These are phyloP conservation scores for Geotrichum macrosporum DNA, from an alignment of 1,139 yeast species.

Conservation along the genomic window DNA sequence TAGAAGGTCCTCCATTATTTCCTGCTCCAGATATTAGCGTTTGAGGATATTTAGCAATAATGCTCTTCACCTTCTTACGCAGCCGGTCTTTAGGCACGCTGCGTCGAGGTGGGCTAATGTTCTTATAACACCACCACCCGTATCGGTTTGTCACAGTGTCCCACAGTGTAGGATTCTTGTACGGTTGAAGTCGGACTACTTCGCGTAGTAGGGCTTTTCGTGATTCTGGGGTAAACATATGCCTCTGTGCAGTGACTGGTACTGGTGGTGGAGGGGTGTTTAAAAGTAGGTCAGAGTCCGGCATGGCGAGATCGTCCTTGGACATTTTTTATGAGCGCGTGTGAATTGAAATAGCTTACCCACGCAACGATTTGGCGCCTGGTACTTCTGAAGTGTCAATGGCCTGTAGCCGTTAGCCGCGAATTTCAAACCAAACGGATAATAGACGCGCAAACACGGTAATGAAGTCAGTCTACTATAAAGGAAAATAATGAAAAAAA, in stretches of 20 bases:
- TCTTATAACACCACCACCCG: constrained; percentile 23
- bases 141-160: constrained; percentile 22
- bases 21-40: neutral
- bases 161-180: constrained; percentile 22
- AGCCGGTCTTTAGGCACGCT: constrained; percentile 22
- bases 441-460: too few relatives aligned
- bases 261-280: constrained; percentile 19
- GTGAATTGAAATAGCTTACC: too few relatives aligned
- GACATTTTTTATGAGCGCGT: neutral
- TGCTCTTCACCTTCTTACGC: constrained; percentile 22
- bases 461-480: too few relatives aligned
- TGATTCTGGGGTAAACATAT: constrained; percentile 21
- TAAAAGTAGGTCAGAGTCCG: neutral
- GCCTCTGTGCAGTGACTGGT: constrained; percentile 21
- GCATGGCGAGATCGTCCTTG: neutral
- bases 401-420: too few relatives aligned
- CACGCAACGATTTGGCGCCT: too few relatives aligned
- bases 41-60: constrained; percentile 13
- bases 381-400: too few relatives aligned
- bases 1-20: neutral
- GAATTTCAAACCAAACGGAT: too few relatives aligned
- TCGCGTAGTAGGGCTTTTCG: constrained; percentile 20
- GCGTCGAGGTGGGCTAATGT: constrained; percentile 19
- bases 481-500: too few relatives aligned
- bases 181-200: constrained; percentile 19